These are phyloP conservation scores for Penicillium pulvis DNA, from an alignment of 495 filamentous ascomycete genomes.

Conservation along the genomic window DNA sequence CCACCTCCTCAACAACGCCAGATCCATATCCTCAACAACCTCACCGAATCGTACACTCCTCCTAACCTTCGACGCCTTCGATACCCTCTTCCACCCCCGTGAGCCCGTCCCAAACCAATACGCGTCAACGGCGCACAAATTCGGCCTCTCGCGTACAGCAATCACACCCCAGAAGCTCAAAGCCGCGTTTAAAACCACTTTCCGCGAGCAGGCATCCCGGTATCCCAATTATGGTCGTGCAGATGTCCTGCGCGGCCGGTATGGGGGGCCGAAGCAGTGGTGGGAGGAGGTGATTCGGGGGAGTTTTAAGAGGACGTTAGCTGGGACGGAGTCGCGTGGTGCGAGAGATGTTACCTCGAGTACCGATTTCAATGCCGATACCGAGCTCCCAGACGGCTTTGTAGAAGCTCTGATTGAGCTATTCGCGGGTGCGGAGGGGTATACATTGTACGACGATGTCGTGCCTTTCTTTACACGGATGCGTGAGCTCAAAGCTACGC, in stretches of 20 bases:
- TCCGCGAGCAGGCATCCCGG: constrained; percentile 45
- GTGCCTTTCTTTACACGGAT: constrained; percentile 53
- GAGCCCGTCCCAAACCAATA: constrained; percentile 64
- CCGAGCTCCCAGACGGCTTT: constrained; percentile 45
- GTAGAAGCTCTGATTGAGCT: constrained; percentile 56
- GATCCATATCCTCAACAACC: not conserved
- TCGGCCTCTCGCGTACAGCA: constrained; percentile 49
- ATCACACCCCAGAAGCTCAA: constrained; percentile 34
- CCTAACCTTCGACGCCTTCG: constrained; percentile 77
- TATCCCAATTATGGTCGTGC: constrained; percentile 70
- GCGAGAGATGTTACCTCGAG: not conserved
- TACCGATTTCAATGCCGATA: not conserved
- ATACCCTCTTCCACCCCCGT: constrained; percentile 70
- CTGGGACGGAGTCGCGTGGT: not conserved
- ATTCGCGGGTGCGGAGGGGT: constrained; percentile 65
- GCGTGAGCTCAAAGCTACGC: constrained; percentile 10
- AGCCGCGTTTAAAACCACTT: constrained; percentile 50
- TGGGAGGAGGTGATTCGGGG: constrained; percentile 63
- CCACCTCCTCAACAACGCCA: constrained; percentile 1
- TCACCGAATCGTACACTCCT: constrained; percentile 48
- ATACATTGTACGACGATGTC: constrained; percentile 59
- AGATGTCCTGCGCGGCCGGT: constrained; percentile 45
- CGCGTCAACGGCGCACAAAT: constrained; percentile 54
- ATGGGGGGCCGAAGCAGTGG: constrained; percentile 60
- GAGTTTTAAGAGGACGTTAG: constrained; percentile 30